These are phyloP conservation scores for Lentinula lateritia DNA, from an alignment of 768 basidiomycete genomes.

Conservation along the genomic window DNA sequence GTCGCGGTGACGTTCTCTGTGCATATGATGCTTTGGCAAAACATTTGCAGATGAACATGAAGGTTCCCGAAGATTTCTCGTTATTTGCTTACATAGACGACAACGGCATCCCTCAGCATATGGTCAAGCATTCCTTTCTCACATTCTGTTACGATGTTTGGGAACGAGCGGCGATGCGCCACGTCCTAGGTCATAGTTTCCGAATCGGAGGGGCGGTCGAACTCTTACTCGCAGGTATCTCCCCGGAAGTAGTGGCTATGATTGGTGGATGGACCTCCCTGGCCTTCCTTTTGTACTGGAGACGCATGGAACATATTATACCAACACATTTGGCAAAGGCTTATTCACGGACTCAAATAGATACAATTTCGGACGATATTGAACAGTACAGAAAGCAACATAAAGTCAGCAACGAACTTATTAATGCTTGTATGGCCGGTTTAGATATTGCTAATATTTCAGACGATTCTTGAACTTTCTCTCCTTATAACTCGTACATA, in stretches of 20 bases:
- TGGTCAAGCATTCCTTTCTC: constrained; percentile 3
- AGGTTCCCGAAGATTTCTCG: constrained; percentile 11
- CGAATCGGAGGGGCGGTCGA: constrained; percentile 25
- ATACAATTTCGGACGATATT: too few species aligned
- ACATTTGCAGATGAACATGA: constrained; percentile 13
- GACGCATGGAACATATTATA: background rate
- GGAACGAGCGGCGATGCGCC: background rate
- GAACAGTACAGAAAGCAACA: too few species aligned
- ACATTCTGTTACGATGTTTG: constrained; percentile 5
- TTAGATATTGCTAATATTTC: too few species aligned
- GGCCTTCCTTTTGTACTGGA: constrained; percentile 26
- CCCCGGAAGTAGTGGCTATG: constrained; percentile 21
- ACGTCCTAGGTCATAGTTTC: constrained; percentile 21
- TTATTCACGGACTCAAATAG: too few species aligned
- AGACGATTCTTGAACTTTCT: too few species aligned
- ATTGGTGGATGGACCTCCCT: constrained; percentile 25
- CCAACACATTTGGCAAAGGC: too few species aligned
- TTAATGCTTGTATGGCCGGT: too few species aligned
- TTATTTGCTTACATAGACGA: background rate
- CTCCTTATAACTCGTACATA: too few species aligned
- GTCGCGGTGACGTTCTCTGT: constrained; percentile 3
- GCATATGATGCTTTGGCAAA: constrained; percentile 16
- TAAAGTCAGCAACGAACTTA: too few species aligned
- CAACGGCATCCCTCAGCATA: constrained; percentile 4
- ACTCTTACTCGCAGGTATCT: constrained; percentile 16